Evolutionary conservation across 2,329 filamentous ascomycete genomes (phyloP), one percentile per base, ranked within the genome.

Genomic region (Penicillium sp.): DNA sequence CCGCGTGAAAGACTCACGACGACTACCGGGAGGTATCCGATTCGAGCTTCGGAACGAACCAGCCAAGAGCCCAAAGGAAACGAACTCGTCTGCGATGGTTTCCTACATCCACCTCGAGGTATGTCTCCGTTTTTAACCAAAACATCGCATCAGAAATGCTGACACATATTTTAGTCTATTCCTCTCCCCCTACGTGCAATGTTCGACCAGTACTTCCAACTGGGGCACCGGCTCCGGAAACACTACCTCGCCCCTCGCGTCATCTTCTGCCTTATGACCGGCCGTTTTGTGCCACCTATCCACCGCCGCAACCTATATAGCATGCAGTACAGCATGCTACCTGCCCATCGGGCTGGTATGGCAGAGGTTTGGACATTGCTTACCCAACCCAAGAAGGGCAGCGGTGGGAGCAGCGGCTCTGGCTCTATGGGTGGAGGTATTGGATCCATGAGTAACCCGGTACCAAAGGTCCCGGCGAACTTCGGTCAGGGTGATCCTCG

Each of bases 181-280:
- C 93, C 94, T 2, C 84, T 99, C 7, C 87, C 90, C 4, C 89
- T 97, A 63, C 84, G 87, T n/a, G 90, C 89, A 66, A 97, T 97
- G 85, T 97, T 99, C 74, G 85, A 95, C 58, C 92, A 97, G 68
- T 99, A 99, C 76, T 96, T 95, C 69, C 91, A 97, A 72, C 90
- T 99, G 67, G 91, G 89, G 28, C 86, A 90, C 60, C 90, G 94
- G 45, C 90, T 99, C 59, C 88, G 91, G 55, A 96, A 96, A 72
- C 94, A 99, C 76, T 99, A 99, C 72, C 82, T 97, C 41, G 93
- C 91, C 0, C 91, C 91, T 0, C 84, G 87, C 14, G 95, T 99
- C 19, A 84, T 97, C 45, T 81, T 96, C 37, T 94, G 91, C 66
- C 86, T 99, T 2, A 80, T 92, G 25, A 96, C 91, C 0, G 94